Base-by-base conservation (phyloP, 768 basidiomycete genomes). In the Daedaleopsis nitida region DNA sequence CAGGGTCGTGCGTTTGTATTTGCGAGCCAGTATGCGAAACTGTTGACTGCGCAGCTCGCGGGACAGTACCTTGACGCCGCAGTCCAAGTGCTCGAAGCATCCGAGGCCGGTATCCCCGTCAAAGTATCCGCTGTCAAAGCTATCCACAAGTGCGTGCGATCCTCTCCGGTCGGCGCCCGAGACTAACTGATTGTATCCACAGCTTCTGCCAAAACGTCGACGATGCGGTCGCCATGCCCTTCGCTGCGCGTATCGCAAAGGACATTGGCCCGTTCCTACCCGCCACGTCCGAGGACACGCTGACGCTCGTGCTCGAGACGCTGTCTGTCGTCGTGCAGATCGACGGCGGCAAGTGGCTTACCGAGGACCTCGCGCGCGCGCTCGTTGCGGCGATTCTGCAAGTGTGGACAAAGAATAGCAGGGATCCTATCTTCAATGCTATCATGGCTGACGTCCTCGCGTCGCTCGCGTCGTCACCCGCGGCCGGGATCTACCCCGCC, bases 1-100 rank as follows among this genome's bases (percentile, higher is more conserved):
- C 96, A 98, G 75, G 97, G 96, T 12, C 83, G 97, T 62, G 92
- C 87, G 0, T 97, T 98, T 62, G 92, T 98, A 48, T 96, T 98
- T 66, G 94, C 95, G 3, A 94, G 93, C 69, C 89, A 94, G 69
- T 98, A 86, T 69, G 83, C 91, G 1, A 84, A 86, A 65, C 74
- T 89, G 11, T 79, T 98, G 5, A 89, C 94, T 0, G 67, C 81
- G 13, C 80, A 86, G 58, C 80, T 95, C 51, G 87, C 92, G 1
- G 84, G 85, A 0, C 92, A 95, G 68, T 98, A 98, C 70, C 79
- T 98, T 37, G 86, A 91, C 23, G 93, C 93, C 5, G 90, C 95
- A 0, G 80, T 97, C 34, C 86, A 89, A 55, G 94, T 92, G 10
- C 82, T 99, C 10, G 93, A 96, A 74, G 83, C 86, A 0, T 67